Evolutionary conservation across 495 filamentous ascomycete species (phyloP), one percentile per base, ranked within the genome.

Genomic region (Glarea lozoyensis): DNA sequence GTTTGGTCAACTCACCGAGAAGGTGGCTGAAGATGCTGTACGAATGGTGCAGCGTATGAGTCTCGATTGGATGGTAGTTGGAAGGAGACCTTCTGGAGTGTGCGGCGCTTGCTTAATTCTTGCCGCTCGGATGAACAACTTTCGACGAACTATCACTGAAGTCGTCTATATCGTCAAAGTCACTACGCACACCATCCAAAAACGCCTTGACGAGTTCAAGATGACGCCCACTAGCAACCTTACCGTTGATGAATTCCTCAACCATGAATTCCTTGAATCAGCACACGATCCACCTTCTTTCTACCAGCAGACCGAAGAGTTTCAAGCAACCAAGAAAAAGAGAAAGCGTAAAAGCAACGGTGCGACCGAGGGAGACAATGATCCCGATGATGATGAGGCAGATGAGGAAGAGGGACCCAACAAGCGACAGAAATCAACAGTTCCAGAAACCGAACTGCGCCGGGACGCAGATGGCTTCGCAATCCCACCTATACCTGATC

Each of bases 151-250:
- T 0, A 77, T 93, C 4, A 73, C 87, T 19, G 92, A 98, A 63
- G 82, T 97, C 10, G 92, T 97, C 21, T 96, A 94, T 54, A 79
- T 95, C 13, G 93, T 94, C 45, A 95, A 94, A 52, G 89, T 96
- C 21, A 87, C 88, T 9, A 90, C 93, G 52, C 67, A 82, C 22
- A 98, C 92, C 2, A 84, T 98, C 49, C 79, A 81, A 43, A 84
- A 89, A 50, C 85, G 92, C 43, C 70, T 98, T 24, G 79, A 84
- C 18, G 92, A 98, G 53, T 98, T 96, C 57, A 82, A 82, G 38
- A 75, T 75, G 4, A 93, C 89, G 0, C 80, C 82, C 38, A 85
- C 79, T 52, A 80, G 84, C 29, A 72, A 73, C 29, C 66, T 96
- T 52, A 90, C 87, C 0, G 82, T 97, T 4, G 80, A 88, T 33